Evolutionary conservation across 768 basidiomycete genomes (phyloP).

Genomic region (Termitomyces titanicus): DNA sequence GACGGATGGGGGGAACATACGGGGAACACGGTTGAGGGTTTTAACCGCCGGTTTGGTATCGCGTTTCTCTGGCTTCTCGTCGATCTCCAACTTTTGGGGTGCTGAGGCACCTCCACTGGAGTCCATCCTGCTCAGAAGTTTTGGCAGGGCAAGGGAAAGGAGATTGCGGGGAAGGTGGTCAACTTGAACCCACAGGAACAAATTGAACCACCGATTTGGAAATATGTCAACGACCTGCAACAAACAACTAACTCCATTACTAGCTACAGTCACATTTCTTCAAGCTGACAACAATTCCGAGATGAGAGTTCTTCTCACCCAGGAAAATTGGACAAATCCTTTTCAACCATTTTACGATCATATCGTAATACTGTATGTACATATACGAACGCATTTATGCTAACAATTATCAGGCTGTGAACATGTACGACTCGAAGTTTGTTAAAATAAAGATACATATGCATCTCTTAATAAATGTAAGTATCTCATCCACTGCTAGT

Average conservation of each 20-base stretch:
- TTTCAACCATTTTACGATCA: not conserved
- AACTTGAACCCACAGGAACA: slow-evolving; percentile 17
- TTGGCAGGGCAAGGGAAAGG: slow-evolving; percentile 10
- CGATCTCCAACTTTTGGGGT: slow-evolving; percentile 65
- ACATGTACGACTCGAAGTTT: not conserved
- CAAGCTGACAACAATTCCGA: not conserved
- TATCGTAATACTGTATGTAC: too few relatives aligned
- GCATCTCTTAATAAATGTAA: too few relatives aligned
- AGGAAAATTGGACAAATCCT: too few relatives aligned
- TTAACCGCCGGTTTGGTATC: slow-evolving; percentile 72
- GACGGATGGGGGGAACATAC: slow-evolving; percentile 45
- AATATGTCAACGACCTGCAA: slow-evolving; percentile 4
- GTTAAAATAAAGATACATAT: too few relatives aligned
- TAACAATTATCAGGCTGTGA: not conserved
- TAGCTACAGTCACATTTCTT: not conserved
- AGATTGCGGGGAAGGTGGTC: slow-evolving; percentile 17
- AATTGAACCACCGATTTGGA: slow-evolving; percentile 22
- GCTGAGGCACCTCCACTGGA: slow-evolving; percentile 23
- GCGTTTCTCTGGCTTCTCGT: slow-evolving; percentile 53
- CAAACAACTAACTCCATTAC: slow-evolving; percentile 13
- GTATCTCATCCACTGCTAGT: not conserved
- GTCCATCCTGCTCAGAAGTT: slow-evolving; percentile 29
- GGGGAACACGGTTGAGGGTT: slow-evolving; percentile 83
- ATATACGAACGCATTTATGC: too few relatives aligned
- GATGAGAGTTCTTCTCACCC: not conserved